Conservation (phyloP, 768 basidiomycete genomes). For the Collybia sordida region DNA sequence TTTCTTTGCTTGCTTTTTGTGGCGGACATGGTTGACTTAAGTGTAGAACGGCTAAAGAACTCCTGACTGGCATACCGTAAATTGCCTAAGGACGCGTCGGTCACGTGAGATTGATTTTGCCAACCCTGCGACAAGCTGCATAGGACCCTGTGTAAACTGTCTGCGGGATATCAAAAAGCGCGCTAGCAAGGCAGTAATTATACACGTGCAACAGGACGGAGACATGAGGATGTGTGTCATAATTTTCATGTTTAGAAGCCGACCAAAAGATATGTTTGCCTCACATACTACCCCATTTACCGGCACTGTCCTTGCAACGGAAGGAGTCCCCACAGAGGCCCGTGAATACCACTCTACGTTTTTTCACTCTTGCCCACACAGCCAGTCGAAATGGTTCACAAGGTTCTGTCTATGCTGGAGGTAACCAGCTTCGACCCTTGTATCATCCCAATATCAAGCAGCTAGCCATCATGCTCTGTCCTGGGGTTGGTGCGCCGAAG, state of each 20-base stretch:
- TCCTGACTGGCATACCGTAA: no score
- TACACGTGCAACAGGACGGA: no score
- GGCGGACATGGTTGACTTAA: no score
- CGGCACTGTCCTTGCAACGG: constrained; percentile 76
- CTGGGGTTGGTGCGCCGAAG: constrained; percentile 18
- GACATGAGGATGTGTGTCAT: no score
- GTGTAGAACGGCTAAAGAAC: no score
- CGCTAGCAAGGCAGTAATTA: no score
- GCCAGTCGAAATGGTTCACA: constrained; percentile 7
- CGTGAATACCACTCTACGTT: constrained; percentile 54
- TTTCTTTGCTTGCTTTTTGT: no score
- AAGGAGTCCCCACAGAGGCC: constrained; percentile 82
- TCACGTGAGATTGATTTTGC: no score
- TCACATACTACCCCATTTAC: constrained; percentile 80
- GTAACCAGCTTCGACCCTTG: constrained; percentile 14
- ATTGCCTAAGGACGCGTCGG: no score
- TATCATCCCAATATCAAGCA: constrained; percentile 12
- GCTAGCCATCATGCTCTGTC: constrained; percentile 13
- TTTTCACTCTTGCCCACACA: constrained; percentile 27
- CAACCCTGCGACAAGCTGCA: no score
- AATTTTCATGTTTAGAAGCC: neutral
- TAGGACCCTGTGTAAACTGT: no score
- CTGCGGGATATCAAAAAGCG: no score
- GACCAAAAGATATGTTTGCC: constrained; percentile 51
- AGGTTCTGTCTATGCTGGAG: constrained; percentile 15